Conservation (phyloP, 805 yeast species). For the Saccharomycopsis olivae region DNA sequence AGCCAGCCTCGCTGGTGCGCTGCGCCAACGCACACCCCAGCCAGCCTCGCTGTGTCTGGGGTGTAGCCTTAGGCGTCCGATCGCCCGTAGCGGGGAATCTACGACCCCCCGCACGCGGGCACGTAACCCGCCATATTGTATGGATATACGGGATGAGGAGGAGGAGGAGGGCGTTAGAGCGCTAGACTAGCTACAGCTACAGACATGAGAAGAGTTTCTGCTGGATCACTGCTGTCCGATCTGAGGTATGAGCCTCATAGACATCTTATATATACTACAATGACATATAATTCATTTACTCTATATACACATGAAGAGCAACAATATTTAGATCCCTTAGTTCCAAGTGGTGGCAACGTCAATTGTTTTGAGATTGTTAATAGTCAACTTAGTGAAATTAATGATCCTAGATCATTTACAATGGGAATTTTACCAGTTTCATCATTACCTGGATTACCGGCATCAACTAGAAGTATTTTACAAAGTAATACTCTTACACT, state of each 20-base stretch:
- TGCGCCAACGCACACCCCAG: no score
- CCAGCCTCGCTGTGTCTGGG: no score
- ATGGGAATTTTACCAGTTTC: conserved; percentile 22
- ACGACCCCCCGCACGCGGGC: no score
- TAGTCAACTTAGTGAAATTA: conserved; percentile 42
- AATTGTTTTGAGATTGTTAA: conserved; percentile 45
- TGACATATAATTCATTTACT: conserved; percentile 45
- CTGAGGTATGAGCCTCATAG: conserved; percentile 11
- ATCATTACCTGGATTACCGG: conserved; percentile 21
- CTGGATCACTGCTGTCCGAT: no score
- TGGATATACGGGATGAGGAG: no score
- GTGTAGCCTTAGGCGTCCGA: no score
- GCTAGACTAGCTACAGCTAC: no score
- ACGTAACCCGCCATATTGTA: no score
- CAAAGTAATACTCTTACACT: conserved; percentile 26
- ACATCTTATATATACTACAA: conserved; percentile 30
- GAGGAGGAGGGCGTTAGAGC: no score
- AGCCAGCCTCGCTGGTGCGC: no score
- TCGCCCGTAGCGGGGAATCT: no score
- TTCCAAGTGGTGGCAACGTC: conserved; percentile 25
- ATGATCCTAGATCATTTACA: conserved; percentile 26
- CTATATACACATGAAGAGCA: conserved; percentile 43
- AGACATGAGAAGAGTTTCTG: no score
- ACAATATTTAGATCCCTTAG: conserved; percentile 17
- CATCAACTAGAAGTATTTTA: conserved; percentile 18